phyloP scores from a whole-genome alignment of 1,284 basidiomycete species.

The Ceratobasidium sp. region DNA sequence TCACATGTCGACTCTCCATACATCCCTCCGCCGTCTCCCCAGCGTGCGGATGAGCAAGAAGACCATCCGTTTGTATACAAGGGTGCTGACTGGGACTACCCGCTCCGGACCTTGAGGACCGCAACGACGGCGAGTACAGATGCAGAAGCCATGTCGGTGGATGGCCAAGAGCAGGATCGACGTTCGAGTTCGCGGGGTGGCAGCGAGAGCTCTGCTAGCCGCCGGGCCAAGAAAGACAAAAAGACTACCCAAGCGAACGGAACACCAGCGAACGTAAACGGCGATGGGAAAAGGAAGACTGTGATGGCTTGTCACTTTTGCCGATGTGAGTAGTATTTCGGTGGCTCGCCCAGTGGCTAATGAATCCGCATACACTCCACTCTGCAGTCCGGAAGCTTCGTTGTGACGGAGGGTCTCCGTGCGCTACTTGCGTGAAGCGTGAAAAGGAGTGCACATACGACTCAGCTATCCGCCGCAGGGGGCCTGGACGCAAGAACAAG shows the following conservation, averaged over 20 bases:
- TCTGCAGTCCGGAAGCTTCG: conserved; percentile 42
- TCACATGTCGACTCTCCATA: background rate
- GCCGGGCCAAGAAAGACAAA: background rate
- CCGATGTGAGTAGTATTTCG: conserved; percentile 41
- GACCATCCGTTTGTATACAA: conserved; percentile 26
- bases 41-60: background rate
- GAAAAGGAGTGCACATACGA: conserved; percentile 41
- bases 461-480: conserved; percentile 36
- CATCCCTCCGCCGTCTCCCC: conserved; percentile 1
- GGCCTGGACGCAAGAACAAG: conserved; percentile 44
- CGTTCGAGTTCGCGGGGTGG: conserved; percentile 21
- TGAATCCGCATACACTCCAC: background rate
- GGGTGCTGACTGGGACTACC: conserved; percentile 22
- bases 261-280: background rate
- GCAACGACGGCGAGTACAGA: conserved; percentile 6
- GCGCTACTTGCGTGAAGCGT: conserved; percentile 32
- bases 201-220: background rate
- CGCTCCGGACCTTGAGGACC: background rate
- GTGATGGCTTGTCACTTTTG: conserved; percentile 45
- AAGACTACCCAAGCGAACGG: background rate
- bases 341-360: background rate
- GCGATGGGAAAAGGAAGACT: conserved; percentile 39
- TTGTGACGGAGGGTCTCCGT: conserved; percentile 41
- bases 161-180: background rate
- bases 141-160: conserved; percentile 8